Percentiles rank a stretch among this genome's conserved stretches.
These are phyloP conservation scores for Mollisiaceae sp. DNA, from an alignment of 2,329 filamentous ascomycete genomes.

Conservation along the genomic window DNA sequence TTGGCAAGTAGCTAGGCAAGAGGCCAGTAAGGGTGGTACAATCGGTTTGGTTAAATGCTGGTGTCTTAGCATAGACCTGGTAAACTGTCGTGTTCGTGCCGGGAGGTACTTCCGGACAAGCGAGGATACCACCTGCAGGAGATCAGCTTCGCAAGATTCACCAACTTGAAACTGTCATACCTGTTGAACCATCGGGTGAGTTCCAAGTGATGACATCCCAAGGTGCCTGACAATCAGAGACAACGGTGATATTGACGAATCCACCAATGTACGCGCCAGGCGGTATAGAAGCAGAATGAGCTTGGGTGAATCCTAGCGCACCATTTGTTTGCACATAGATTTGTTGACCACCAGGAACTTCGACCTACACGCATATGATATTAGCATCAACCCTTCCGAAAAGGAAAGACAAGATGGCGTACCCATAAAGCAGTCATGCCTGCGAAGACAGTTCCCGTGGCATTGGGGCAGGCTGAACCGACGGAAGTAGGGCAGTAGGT, in stretches of 20 bases:
- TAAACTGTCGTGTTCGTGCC: constrained; percentile 7
- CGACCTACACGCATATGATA: constrained; percentile 44
- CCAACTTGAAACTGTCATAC: background rate
- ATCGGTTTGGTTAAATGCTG: constrained; percentile 24
- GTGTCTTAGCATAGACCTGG: constrained; percentile 25
- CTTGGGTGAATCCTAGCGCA: constrained; percentile 57
- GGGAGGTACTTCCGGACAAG: constrained; percentile 14
- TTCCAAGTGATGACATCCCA: constrained; percentile 8
- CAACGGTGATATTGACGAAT: constrained; percentile 15
- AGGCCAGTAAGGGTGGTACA: constrained; percentile 25
- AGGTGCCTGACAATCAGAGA: background rate
- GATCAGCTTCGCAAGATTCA: background rate
- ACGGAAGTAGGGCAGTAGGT: constrained; percentile 53
- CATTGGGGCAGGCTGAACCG: constrained; percentile 23
- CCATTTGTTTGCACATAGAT: constrained; percentile 61
- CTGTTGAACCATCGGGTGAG: constrained; percentile 8
- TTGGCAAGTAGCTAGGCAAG: constrained; percentile 9
- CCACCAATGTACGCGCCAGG: constrained; percentile 13
- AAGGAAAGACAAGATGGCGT: background rate
- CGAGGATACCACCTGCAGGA: constrained; percentile 24
- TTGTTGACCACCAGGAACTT: constrained; percentile 67
- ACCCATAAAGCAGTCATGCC: background rate
- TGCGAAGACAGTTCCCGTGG: constrained; percentile 12
- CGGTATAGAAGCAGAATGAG: constrained; percentile 12
- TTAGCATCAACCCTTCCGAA: background rate